These are phyloP conservation scores for Lablab purpureus DNA, from an alignment of 306 rosid genomes.

Conservation along the genomic window DNA sequence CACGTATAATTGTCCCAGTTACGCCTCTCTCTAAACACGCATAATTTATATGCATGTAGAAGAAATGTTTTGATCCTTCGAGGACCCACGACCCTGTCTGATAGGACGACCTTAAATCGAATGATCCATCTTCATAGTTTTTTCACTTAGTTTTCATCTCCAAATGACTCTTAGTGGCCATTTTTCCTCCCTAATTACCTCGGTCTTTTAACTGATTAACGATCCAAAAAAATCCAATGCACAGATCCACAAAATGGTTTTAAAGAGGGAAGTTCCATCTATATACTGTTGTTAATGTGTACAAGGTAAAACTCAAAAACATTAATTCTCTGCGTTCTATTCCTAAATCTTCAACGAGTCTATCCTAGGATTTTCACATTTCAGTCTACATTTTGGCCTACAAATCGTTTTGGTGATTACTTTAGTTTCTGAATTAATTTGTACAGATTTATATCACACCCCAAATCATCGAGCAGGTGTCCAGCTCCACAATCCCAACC, in stretches of 20 bases:
- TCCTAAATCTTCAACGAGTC: constrained; percentile 43
- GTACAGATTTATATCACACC: constrained; percentile 45
- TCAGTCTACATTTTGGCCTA: constrained; percentile 44
- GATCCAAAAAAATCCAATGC: not conserved
- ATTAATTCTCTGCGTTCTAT: constrained; percentile 46
- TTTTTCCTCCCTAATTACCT: too few species aligned
- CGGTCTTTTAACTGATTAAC: too few species aligned
- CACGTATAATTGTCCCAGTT: too few species aligned
- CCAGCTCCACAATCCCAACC: constrained; percentile 34
- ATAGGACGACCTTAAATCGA: too few species aligned
- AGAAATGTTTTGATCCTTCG: too few species aligned
- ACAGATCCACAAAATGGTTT: constrained; percentile 39
- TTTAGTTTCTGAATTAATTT: constrained; percentile 25
- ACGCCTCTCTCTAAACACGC: too few species aligned
- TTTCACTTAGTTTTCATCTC: too few species aligned
- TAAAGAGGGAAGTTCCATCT: constrained; percentile 41
- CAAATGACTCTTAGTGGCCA: too few species aligned
- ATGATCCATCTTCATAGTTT: too few species aligned
- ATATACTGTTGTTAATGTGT: constrained; percentile 62
- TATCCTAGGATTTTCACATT: constrained; percentile 41
- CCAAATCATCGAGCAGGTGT: constrained; percentile 34
- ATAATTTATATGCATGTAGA: too few species aligned
- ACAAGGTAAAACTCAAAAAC: constrained; percentile 50
- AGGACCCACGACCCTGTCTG: too few species aligned
- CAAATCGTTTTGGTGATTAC: constrained; percentile 35